Evolutionary conservation across 2,329 filamentous ascomycete genomes (phyloP), one percentile per base, ranked within the genome.

Genomic region (Karstenula rhodostoma): DNA sequence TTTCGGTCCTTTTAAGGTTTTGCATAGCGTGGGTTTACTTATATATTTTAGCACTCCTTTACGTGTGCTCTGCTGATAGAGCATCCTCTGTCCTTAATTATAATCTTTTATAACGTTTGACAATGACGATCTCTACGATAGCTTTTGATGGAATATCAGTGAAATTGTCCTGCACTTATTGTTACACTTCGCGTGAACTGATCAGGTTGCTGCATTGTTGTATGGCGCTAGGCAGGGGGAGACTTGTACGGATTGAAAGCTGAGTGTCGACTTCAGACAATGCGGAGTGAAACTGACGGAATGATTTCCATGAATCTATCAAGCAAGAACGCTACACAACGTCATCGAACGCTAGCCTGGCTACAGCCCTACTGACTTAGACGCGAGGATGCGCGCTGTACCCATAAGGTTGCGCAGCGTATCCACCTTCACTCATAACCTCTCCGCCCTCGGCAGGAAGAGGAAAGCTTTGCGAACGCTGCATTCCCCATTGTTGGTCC

Each of bases 401-500:
- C 49, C 22, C 10, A 10, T 32, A 9, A 47, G 23, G 7, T 17
- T 13, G 9, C 48, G 48, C 32, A 40, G 17, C 17, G 19, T 51
- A 37, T 15, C 48, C 22, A 2, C 49, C 49, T 13, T 27, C 19
- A n/a, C 22, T 40, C 33, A 22, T 9, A 6, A 40, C 49, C 9
- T 19, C 35, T 3, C 23, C 50, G 15, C 50, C 25, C 25, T 66
- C 56, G 19, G 27, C 56, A 3, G 13, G 35, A 9, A 58, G 43
- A 19, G 59, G 55, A 33, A 71, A 59, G 54, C 67, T 70, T 33
- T 63, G 58, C 50, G 68, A 59, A 23, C 69, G 61, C 37, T 64
- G 37, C 32, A 75, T 69, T 32, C 65, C 63, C 57, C 67, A 60
- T 57, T 73, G 65, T 52, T 75, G 73, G 22, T 72, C 68, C 35